Base-by-base conservation (phyloP, 225 moss, liverwort and hornwort species). In the Asterella californica region DNA sequence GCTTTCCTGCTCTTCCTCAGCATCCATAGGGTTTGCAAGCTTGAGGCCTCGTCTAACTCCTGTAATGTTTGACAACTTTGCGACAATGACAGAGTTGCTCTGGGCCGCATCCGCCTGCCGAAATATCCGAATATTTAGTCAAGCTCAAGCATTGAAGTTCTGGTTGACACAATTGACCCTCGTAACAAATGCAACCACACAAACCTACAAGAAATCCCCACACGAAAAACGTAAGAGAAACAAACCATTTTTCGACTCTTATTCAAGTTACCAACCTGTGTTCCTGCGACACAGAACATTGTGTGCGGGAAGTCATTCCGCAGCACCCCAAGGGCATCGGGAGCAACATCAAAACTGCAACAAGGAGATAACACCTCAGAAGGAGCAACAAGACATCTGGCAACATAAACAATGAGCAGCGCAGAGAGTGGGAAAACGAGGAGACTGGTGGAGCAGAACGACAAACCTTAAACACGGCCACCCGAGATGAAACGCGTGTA, bases 391-490 rank as follows among this genome's bases (percentile, higher is more conserved):
- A 2, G 19, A 25, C 61, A 25, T 5, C 22, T 3, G 9, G n/a
- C 61, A 61, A 61, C 6, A 14, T 11, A 19, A 12, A 67, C 32
- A 15, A 15, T 15, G 34, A 36, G 33, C 15, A 67, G 9, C 34
- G 11, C 14, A 67, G 33, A 67, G 12, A 32, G 2, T 37, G 15
- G 2, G 12, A 33, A 33, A 36, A 18, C 10, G 27, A 15, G 4
- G 36, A 48, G n/a, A 17, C 14, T 22, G 72, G 18, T 48, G 29
- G 49, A 73, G 22, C 2, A 9, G 9, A 73, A n/a, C 12, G 19
- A 70, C 92, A 50, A 24, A 79, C 99, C 99, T 99, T 79, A 99
- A 93, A 84, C 99, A 99, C 0, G 99, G 99, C 99, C 99, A 99
- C 19, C 95, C 93, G 22, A 99, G 92, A 77, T 93, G 90, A 84